Percentiles rank a stretch among this genome's conserved stretches.
Evolutionary conservation across 164 flowering plant genomes (phyloP).

Genomic region (Brasenia schreberi): DNA sequence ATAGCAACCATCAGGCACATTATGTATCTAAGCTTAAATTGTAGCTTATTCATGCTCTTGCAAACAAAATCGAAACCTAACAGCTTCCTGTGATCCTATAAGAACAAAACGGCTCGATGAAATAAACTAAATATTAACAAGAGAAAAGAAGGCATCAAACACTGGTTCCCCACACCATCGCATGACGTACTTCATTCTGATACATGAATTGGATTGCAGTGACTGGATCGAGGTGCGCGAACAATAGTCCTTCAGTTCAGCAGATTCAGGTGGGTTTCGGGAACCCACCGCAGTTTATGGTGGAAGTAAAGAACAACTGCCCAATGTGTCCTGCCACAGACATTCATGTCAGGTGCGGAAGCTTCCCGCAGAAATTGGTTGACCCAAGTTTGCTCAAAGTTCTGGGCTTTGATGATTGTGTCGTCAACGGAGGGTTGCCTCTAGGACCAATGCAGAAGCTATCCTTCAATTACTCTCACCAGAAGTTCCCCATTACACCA

Average conservation of each 20-base stretch:
- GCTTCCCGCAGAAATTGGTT: conserved; percentile 29
- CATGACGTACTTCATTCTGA: no score
- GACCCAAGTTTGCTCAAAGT: conserved; percentile 32
- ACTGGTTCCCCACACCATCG: no score
- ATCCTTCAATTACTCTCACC: conserved; percentile 33
- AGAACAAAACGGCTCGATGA: no score
- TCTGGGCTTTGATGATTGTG: conserved; percentile 24
- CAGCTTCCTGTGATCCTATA: no score
- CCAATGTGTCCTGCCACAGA: conserved; percentile 43
- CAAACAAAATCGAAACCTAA: no score
- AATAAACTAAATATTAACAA: no score
- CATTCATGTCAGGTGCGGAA: conserved; percentile 32
- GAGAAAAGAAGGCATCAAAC: no score
- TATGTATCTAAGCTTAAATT: no score
- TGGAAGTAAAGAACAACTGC: conserved; percentile 30
- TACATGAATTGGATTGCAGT: conserved; percentile 13
- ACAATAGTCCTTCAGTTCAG: conserved; percentile 20
- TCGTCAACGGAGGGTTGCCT: conserved; percentile 33
- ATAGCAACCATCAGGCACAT: no score
- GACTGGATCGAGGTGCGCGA: conserved; percentile 16
- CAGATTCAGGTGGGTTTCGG: conserved; percentile 30
- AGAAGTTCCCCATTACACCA: conserved; percentile 20
- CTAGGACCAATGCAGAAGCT: conserved; percentile 29
- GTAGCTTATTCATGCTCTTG: no score
- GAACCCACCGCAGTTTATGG: conserved; percentile 24